Conservation (phyloP, 2,329 filamentous ascomycete genomes). For the Endoconidiophora laricicola region DNA sequence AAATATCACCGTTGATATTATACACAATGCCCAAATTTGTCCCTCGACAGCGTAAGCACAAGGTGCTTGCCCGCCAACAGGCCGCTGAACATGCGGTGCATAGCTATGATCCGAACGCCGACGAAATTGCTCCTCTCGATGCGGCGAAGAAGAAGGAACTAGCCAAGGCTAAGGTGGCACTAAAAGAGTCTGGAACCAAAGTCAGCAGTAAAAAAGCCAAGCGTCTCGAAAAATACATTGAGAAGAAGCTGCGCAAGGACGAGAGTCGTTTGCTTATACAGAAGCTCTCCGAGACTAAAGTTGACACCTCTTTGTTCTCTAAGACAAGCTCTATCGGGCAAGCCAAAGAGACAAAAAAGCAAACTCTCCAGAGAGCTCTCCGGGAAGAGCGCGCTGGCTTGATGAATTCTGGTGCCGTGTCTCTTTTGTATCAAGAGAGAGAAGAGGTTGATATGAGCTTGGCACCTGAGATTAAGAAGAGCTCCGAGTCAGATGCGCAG, state of each 20-base stretch:
- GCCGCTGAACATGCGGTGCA: conserved; percentile 26
- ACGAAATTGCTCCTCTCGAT: conserved; percentile 25
- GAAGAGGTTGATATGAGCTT: conserved; percentile 10
- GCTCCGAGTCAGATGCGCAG: conserved; percentile 18
- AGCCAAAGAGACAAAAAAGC: conserved; percentile 52
- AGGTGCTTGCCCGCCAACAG: conserved; percentile 47
- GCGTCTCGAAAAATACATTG: conserved; percentile 53
- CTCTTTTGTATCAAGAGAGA: conserved; percentile 34
- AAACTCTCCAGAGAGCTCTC: conserved; percentile 46
- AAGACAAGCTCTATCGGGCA: conserved; percentile 66
- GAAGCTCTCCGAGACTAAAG: conserved; percentile 60
- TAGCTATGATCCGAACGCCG: conserved; percentile 20
- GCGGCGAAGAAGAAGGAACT: conserved; percentile 24
- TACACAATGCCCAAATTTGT: conserved; percentile 29
- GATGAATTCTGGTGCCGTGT: conserved; percentile 31
- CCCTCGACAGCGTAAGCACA: conserved; percentile 50
- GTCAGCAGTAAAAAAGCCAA: conserved; percentile 50
- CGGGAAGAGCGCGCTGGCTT: conserved; percentile 50
- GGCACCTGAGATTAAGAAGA: conserved; percentile 6
- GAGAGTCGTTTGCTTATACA: conserved; percentile 73
- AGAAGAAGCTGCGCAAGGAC: conserved; percentile 87
- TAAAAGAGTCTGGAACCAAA: conserved; percentile 40
- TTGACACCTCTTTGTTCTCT: conserved; percentile 66
- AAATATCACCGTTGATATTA: neutral
- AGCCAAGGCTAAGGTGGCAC: conserved; percentile 36